Evolutionary conservation across 495 filamentous ascomycete genomes (phyloP).

Genomic region (Xylaria longipes): DNA sequence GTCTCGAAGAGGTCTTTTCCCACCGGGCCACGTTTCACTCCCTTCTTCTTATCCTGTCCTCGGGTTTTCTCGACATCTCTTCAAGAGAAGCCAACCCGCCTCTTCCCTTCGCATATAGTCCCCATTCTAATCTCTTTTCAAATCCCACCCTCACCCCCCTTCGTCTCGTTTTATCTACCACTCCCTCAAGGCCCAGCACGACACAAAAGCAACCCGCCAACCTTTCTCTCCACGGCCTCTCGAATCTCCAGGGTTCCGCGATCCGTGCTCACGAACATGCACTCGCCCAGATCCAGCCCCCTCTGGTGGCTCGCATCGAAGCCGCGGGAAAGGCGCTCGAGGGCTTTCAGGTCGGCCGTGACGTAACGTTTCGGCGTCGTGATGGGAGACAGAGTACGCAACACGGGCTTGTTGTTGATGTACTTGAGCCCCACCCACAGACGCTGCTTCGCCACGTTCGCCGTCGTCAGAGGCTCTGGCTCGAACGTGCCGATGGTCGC

Average conservation of each 20-base stretch:
- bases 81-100: not conserved
- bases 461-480: constrained; percentile 71
- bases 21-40: not conserved
- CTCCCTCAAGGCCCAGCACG: constrained; percentile 53
- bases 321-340: constrained; percentile 72
- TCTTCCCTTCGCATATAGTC: not conserved
- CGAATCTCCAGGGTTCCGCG: constrained; percentile 81
- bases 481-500: constrained; percentile 56
- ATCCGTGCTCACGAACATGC: constrained; percentile 80
- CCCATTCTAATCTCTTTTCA: not conserved
- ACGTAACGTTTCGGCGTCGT: constrained; percentile 79
- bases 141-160: not conserved
- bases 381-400: constrained; percentile 71
- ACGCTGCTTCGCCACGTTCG: constrained; percentile 77
- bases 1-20: not conserved
- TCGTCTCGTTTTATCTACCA: not conserved
- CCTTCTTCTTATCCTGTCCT: not conserved
- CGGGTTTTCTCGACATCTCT: not conserved
- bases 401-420: constrained; percentile 75
- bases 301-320: constrained; percentile 66
- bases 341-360: constrained; percentile 63
- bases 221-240: constrained; percentile 83
- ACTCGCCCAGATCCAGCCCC: constrained; percentile 83
- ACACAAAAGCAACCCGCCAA: constrained; percentile 85
- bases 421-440: constrained; percentile 97